phyloP scores from a whole-genome alignment of 345 rosid species.

The Pelargonium nanum region DNA sequence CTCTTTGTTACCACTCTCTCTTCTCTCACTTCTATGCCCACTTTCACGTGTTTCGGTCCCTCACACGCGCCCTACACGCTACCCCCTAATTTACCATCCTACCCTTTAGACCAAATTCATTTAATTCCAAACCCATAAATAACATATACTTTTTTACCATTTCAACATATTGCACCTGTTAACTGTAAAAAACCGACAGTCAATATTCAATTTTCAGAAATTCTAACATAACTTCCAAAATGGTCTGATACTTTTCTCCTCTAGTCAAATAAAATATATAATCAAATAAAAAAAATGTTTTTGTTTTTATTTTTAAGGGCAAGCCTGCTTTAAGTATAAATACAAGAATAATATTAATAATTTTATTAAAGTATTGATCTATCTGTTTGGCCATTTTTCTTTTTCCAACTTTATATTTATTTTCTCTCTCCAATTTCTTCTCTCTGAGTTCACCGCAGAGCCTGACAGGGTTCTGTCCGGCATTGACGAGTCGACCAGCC shows the following conservation, averaged over 20 bases:
- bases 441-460: conserved; percentile 9
- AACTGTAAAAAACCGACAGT: background rate
- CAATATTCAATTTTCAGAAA: too few relatives aligned
- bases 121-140: background rate
- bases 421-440: conserved; percentile 13
- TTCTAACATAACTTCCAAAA: background rate
- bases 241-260: too few relatives aligned
- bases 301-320: background rate
- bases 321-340: conserved; percentile 11
- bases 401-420: conserved; percentile 5
- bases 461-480: conserved; percentile 29
- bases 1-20: background rate
- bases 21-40: background rate
- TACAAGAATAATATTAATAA: background rate
- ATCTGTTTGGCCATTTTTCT: conserved; percentile 4
- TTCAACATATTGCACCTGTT: background rate
- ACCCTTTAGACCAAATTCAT: background rate
- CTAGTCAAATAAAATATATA: too few relatives aligned
- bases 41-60: background rate
- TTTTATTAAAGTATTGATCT: background rate
- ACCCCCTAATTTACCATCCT: background rate
- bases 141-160: background rate
- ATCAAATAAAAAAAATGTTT: background rate
- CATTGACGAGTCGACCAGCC: conserved; percentile 32
- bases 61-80: background rate